These are phyloP conservation scores for Suhomyces wounanorum DNA, from an alignment of 1,139 yeast species.

Conservation along the genomic window DNA sequence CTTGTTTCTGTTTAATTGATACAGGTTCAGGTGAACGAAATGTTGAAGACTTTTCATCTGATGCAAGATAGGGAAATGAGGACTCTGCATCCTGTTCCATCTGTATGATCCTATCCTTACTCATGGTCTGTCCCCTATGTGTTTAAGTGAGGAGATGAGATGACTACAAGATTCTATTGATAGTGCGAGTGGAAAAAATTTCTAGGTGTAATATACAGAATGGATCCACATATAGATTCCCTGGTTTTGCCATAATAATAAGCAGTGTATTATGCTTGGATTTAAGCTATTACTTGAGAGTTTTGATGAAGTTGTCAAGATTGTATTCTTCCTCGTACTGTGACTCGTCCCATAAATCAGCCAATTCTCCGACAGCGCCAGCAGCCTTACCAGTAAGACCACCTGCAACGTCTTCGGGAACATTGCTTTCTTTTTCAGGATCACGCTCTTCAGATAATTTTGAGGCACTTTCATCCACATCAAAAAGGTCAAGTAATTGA, in stretches of 20 bases:
- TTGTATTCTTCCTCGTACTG: slow-evolving; percentile 97
- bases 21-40: slow-evolving; percentile 35
- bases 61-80: slow-evolving; percentile 63
- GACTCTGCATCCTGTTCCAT: slow-evolving; percentile 58
- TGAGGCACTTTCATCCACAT: slow-evolving; percentile 60
- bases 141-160: neutral
- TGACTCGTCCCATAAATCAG: slow-evolving; percentile 95
- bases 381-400: slow-evolving; percentile 67
- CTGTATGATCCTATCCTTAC: slow-evolving; percentile 20
- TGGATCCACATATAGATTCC: neutral
- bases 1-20: slow-evolving; percentile 18
- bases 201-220: slow-evolving; percentile 2
- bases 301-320: slow-evolving; percentile 87
- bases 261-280: neutral
- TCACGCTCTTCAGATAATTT: slow-evolving; percentile 32
- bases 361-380: slow-evolving; percentile 80
- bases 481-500: slow-evolving; percentile 88
- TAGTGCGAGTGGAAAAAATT: slow-evolving; percentile 4
- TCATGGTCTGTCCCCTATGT: slow-evolving; percentile 4
- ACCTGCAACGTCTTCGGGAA: slow-evolving; percentile 58
- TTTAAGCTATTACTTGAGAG: slow-evolving; percentile 43
- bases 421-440: slow-evolving; percentile 34
- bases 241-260: neutral
- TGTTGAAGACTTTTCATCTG: slow-evolving; percentile 66
- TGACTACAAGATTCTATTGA: neutral